Evolutionary conservation across 2,329 filamentous ascomycete genomes (phyloP).

Genomic region (Teratosphaeria gauchensis): DNA sequence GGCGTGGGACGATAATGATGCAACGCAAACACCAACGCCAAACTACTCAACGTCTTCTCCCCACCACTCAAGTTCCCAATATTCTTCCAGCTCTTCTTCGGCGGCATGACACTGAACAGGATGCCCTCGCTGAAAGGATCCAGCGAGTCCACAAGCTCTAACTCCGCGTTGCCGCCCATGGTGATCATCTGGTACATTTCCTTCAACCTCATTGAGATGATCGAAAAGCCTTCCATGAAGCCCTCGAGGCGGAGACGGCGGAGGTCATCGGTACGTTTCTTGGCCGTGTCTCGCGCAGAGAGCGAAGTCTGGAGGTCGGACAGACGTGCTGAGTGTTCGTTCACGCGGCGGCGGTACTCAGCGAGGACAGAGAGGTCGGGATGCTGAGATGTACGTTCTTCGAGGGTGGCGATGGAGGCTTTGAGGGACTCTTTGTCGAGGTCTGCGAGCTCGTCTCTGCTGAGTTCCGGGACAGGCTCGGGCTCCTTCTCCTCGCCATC

Average conservation of each 20-base stretch:
- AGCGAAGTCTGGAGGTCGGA: conserved; percentile 75
- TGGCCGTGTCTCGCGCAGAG: conserved; percentile 68
- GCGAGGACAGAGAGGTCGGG: conserved; percentile 83
- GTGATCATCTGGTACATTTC: conserved; percentile 99
- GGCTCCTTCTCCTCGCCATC: conserved; percentile 46
- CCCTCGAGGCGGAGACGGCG: conserved; percentile 83
- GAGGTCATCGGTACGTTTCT: conserved; percentile 86
- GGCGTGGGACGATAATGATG: conserved; percentile 98
- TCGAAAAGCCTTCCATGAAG: conserved; percentile 96
- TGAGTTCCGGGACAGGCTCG: conserved; percentile 66
- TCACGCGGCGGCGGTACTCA: conserved; percentile 77
- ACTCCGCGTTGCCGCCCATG: conserved; percentile 95
- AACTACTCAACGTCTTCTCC: conserved; percentile 88
- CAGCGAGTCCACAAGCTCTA: conserved; percentile 90
- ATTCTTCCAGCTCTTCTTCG: conserved; percentile 99
- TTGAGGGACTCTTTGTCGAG: conserved; percentile 56
- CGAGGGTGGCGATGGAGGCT: conserved; percentile 54
- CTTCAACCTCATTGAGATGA: conserved; percentile 87
- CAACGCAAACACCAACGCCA: conserved; percentile 93
- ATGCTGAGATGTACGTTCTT: conserved; percentile 72
- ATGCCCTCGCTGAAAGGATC: conserved; percentile 98
- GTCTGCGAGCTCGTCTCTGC: conserved; percentile 56
- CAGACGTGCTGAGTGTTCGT: conserved; percentile 73
- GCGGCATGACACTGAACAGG: conserved; percentile 95
- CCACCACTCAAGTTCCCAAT: conserved; percentile 92